Conservation (phyloP, 139 green algal genomes). For the Closterium sp. region DNA sequence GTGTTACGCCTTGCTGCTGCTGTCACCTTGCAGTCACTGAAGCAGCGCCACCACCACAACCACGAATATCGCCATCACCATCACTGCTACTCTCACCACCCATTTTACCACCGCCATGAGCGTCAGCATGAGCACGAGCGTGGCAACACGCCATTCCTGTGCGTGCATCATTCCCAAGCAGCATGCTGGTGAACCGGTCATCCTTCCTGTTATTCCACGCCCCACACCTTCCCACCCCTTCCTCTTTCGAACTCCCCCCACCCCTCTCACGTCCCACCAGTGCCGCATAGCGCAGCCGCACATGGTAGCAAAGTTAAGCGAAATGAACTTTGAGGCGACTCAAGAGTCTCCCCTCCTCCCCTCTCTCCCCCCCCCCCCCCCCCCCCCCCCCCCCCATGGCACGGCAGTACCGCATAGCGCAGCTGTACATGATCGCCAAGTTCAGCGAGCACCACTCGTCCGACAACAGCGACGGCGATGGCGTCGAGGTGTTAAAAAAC, state of each 20-base stretch:
- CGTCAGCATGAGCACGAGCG: too few species aligned
- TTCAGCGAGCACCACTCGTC: constrained; percentile 27
- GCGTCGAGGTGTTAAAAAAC: constrained; percentile 48
- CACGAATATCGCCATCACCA: background rate
- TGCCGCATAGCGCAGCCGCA: too few species aligned
- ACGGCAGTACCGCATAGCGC: constrained; percentile 47
- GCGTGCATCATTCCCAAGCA: too few species aligned
- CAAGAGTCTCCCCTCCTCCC: background rate
- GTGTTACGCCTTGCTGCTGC: background rate
- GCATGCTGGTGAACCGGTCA: too few species aligned
- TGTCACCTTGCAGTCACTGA: background rate
- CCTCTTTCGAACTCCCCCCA: background rate
- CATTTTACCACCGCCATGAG: background rate
- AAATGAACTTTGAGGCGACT: too few species aligned
- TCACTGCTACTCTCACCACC: background rate
- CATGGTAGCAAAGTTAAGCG: too few species aligned
- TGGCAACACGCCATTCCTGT: too few species aligned
- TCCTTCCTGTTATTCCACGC: too few species aligned
- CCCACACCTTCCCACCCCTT: too few species aligned
- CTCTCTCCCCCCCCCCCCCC: too few species aligned
- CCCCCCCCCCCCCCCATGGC: too few species aligned
- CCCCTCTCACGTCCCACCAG: background rate
- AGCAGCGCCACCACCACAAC: background rate
- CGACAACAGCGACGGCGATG: constrained; percentile 32
- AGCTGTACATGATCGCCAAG: constrained; percentile 56